These are phyloP conservation scores for Leccinum rimulosum DNA, from an alignment of 768 basidiomycete species.

Conservation along the genomic window DNA sequence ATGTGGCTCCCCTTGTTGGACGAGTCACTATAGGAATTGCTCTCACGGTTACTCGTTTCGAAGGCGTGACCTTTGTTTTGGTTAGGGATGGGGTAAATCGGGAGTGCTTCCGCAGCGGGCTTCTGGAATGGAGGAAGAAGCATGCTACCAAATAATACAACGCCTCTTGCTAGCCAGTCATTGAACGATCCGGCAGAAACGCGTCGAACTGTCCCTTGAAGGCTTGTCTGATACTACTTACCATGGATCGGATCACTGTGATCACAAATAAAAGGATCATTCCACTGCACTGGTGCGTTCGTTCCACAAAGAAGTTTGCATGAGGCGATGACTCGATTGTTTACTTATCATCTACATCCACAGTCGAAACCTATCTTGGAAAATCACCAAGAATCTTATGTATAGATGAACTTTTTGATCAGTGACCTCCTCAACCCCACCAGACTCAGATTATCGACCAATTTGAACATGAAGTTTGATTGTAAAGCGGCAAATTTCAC, in stretches of 20 bases:
- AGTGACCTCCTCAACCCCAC: neutral
- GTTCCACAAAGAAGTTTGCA: neutral
- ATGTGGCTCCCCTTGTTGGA: neutral
- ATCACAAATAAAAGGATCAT: neutral
- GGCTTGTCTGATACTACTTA: neutral
- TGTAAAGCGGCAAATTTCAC: slow-evolving; percentile 7
- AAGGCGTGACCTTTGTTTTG: slow-evolving; percentile 82
- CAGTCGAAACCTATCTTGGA: slow-evolving; percentile 9
- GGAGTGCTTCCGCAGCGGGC: slow-evolving; percentile 65
- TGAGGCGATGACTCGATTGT: neutral
- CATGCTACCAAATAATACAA: slow-evolving; percentile 24
- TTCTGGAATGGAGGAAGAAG: slow-evolving; percentile 65
- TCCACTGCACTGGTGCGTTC: slow-evolving; percentile 6
- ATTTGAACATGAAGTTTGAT: slow-evolving; percentile 2
- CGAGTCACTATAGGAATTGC: neutral
- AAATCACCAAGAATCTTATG: slow-evolving; percentile 2
- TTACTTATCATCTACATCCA: neutral
- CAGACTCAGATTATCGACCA: neutral
- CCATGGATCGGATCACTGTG: neutral
- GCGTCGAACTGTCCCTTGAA: neutral
- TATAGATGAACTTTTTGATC: neutral
- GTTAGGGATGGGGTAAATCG: slow-evolving; percentile 60
- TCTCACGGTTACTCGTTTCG: neutral
- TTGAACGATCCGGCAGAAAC: neutral
- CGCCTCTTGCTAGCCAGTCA: slow-evolving; percentile 7